Conservation (phyloP, 495 filamentous ascomycete genomes). For the Cudoniella acicularis region DNA sequence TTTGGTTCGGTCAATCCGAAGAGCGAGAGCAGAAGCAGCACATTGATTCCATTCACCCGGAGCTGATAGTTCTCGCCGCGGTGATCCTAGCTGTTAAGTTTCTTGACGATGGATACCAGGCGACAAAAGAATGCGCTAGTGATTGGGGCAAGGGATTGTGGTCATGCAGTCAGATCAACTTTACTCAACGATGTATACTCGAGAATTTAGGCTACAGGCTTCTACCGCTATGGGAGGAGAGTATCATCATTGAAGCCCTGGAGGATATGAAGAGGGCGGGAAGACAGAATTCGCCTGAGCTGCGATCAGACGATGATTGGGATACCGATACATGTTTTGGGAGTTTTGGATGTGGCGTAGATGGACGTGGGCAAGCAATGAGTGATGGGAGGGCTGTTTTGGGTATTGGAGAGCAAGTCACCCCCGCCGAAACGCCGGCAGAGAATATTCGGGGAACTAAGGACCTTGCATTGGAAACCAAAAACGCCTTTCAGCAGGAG, state of each 20-base stretch:
- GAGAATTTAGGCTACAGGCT: conserved; percentile 50
- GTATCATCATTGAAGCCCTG: conserved; percentile 43
- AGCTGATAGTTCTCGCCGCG: conserved; percentile 47
- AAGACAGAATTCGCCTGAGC: conserved; percentile 25
- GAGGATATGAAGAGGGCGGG: conserved; percentile 52
- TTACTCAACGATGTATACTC: conserved; percentile 50
- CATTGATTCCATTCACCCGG: conserved; percentile 51
- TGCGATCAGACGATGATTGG: conserved; percentile 9
- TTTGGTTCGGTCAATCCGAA: neutral
- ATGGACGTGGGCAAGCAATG: neutral
- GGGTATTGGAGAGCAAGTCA: conserved; percentile 7
- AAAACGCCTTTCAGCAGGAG: neutral
- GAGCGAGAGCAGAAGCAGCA: conserved; percentile 30
- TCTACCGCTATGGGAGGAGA: conserved; percentile 44
- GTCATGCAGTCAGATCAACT: conserved; percentile 51
- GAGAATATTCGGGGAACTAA: conserved; percentile 9
- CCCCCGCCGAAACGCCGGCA: conserved; percentile 16
- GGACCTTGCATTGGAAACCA: conserved; percentile 1
- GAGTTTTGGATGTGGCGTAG: neutral
- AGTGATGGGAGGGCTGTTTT: conserved; percentile 12
- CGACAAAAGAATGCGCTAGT: conserved; percentile 38
- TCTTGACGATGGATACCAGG: conserved; percentile 43
- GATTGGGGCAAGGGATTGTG: conserved; percentile 45
- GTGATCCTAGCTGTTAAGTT: conserved; percentile 52
- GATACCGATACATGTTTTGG: conserved; percentile 10